phyloP scores from a whole-genome alignment of 2,329 filamentous ascomycete genomes.

The Aspergillus sp. region DNA sequence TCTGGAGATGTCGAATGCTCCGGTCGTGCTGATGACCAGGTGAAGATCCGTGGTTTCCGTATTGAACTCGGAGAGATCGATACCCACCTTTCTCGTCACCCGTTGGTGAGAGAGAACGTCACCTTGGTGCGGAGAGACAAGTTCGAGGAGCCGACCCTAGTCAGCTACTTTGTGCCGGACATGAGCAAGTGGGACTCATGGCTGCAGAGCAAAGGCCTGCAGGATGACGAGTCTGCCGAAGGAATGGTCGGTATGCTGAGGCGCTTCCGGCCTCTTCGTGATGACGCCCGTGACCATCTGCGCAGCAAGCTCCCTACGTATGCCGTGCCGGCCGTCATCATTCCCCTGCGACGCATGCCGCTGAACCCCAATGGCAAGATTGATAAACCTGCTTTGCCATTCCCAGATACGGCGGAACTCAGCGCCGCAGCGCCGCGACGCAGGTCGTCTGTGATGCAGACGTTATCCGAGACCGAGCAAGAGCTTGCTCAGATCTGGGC shows the following conservation, averaged over 20 bases:
- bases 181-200: constrained; percentile 63
- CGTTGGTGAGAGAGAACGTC: constrained; percentile 71
- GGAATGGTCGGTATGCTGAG: constrained; percentile 49
- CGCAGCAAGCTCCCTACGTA: constrained; percentile 65
- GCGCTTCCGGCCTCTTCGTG: constrained; percentile 53
- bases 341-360: constrained; percentile 63
- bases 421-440: constrained; percentile 48
- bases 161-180: constrained; percentile 86
- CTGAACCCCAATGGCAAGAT: constrained; percentile 84
- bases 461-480: constrained; percentile 52
- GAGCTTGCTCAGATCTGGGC: constrained; percentile 66
- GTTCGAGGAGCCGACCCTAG: constrained; percentile 75
- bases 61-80: constrained; percentile 95
- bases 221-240: constrained; percentile 44
- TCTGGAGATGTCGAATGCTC: constrained; percentile 68
- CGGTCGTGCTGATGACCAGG: constrained; percentile 76
- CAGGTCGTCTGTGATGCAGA: constrained; percentile 41
- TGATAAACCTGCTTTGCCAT: constrained; percentile 69
- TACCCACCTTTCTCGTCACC: constrained; percentile 65
- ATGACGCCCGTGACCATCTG: constrained; percentile 58
- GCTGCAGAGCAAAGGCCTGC: constrained; percentile 48
- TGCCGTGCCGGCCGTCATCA: constrained; percentile 66
- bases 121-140: constrained; percentile 77
- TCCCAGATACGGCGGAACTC: constrained; percentile 65
- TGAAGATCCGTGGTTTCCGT: constrained; percentile 92